Base-by-base conservation (phyloP, 1,284 basidiomycete species). In the Rhodotorula sp. region DNA sequence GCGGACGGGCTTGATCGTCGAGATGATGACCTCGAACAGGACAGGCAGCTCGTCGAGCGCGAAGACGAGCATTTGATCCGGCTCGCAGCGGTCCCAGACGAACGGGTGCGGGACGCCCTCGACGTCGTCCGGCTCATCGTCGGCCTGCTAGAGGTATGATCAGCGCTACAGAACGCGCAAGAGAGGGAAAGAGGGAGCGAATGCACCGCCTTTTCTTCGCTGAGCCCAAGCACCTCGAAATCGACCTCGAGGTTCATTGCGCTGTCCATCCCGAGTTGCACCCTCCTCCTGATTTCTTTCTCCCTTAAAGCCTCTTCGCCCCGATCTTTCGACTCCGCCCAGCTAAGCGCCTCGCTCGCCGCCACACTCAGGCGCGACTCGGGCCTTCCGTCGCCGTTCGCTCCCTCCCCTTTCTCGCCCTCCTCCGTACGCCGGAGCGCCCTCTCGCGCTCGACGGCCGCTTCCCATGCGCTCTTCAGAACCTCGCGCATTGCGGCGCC, bases 31-130 rank as follows among this genome's bases (percentile, higher is more conserved):
- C 77, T 91, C 88, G 72, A 95, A 89, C 62, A 95, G 89, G 66
- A 87, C 85, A 0, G 90, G 88, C 29, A 98, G 83, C 39, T 89
- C 86, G 67, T 87, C 83, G 7, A 90, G 89, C 10, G 92, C 90
- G 83, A 95, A 97, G 27, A 94, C 95, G 58, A 98, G 90, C 90
- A 96, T 93, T 62, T 77, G 72, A 39, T 78, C 74, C 12, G 75
- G 73, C 27, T 70, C 56, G 59, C 78, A 78, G 19, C 65, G 61
- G 48, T 74, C 67, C 78, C 77, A 78, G 21, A 70, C 62, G 73
- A 77, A 78, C 2, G 69, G 67, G 9, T 61, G 62, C 12, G 44
- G 50, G 39, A 63, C 46, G 22, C 61, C 66, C 63, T 75, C 67
- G 29, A 62, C 67, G 34, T 57, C 53, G 25, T 67, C 60, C 3